A percentile compares a stretch with the other conserved stretches of the same genome.
Evolutionary conservation across 2,329 filamentous ascomycete species (phyloP).

Genomic region (Blumeriella jaapii): DNA sequence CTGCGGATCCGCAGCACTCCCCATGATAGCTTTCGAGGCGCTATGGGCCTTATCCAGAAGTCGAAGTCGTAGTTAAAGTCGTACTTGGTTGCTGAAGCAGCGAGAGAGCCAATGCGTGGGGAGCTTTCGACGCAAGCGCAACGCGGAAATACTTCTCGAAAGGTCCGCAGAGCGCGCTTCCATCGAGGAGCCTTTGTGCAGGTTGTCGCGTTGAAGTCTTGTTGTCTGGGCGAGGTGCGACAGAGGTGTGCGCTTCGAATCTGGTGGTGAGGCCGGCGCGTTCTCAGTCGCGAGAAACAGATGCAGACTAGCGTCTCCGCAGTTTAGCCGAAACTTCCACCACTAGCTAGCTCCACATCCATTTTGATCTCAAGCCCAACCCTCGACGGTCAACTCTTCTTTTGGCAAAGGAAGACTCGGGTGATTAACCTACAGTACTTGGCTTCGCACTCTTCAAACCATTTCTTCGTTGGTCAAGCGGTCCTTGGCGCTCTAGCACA

Average conservation of each 20-base stretch:
- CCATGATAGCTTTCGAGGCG: constrained; percentile 16
- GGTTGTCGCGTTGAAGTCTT: neutral
- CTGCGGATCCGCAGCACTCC: constrained; percentile 51
- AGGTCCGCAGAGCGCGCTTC: neutral
- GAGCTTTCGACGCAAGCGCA: constrained; percentile 1
- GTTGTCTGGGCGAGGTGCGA: neutral
- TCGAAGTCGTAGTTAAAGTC: neutral
- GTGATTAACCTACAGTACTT: no score
- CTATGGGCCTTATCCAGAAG: constrained; percentile 12
- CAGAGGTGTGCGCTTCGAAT: no score
- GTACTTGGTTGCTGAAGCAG: no score
- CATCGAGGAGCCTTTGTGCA: neutral
- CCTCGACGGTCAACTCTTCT: no score
- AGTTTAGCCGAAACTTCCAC: no score
- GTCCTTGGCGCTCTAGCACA: no score
- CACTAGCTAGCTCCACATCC: no score
- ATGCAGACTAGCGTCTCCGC: no score
- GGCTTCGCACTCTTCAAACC: no score
- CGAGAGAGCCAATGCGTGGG: constrained; percentile 12
- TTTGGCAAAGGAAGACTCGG: no score
- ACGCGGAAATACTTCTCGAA: neutral
- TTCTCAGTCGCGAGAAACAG: constrained; percentile 3
- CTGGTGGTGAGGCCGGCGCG: neutral
- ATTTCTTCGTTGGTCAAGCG: no score
- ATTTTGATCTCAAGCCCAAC: no score